Percentiles rank a stretch among this genome's conserved stretches.
Conservation (phyloP, 2,329 filamentous ascomycete genomes). For the Cladosporium sphaerospermum region DNA sequence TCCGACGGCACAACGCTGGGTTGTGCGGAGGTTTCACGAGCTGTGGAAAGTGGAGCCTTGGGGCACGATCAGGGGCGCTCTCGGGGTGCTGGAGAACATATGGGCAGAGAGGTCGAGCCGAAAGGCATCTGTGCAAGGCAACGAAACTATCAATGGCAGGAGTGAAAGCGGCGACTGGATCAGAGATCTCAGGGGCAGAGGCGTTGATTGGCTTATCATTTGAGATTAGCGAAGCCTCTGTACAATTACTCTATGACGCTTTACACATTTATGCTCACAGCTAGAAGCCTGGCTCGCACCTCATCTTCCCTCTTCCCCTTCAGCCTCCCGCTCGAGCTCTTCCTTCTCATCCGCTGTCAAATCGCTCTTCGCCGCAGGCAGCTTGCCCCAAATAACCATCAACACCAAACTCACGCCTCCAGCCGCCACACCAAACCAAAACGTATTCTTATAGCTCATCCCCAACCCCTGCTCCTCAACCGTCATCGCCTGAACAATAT, state of each 20-base stretch:
- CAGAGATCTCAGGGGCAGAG: constrained; percentile 1
- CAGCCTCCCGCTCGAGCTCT: neutral
- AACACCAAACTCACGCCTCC: constrained; percentile 27
- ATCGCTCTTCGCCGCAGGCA: constrained; percentile 48
- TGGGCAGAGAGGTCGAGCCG: constrained; percentile 19
- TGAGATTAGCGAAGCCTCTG: neutral
- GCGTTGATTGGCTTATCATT: constrained; percentile 14
- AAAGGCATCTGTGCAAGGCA: neutral
- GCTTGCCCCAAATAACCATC: constrained; percentile 33
- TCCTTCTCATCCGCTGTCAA: constrained; percentile 50
- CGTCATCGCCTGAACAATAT: constrained; percentile 51
- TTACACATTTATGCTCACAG: too few species aligned
- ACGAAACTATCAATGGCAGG: neutral
- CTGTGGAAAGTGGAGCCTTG: constrained; percentile 33
- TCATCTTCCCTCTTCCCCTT: neutral
- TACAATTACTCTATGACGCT: too few species aligned
- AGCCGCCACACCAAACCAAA: constrained; percentile 31
- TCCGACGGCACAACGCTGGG: constrained; percentile 44
- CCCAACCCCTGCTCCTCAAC: constrained; percentile 29
- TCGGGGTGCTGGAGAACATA: constrained; percentile 30
- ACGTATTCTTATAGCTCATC: constrained; percentile 32
- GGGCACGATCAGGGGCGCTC: constrained; percentile 33
- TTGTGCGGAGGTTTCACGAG: constrained; percentile 40
- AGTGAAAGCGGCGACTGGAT: constrained; percentile 7
- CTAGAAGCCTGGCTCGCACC: neutral